Conservation (phyloP, 768 basidiomycete genomes). For the Scleroderma citrinum region DNA sequence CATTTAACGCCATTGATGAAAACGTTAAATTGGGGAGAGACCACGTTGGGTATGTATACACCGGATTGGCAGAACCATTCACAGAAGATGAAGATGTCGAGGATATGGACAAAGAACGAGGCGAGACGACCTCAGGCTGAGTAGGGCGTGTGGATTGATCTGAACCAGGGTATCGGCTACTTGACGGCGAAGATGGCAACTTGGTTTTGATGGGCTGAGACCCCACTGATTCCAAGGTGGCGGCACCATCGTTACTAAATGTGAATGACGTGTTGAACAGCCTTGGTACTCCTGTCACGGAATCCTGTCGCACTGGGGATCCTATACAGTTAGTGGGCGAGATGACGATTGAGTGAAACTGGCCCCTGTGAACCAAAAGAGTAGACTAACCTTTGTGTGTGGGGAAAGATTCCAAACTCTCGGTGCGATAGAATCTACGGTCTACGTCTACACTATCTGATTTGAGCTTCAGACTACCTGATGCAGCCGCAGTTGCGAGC, state of each 20-base stretch:
- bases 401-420: slow-evolving; percentile 4
- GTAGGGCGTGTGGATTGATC: background rate
- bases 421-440: slow-evolving; percentile 14
- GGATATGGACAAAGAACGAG: slow-evolving; percentile 19
- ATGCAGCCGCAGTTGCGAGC: slow-evolving; percentile 17
- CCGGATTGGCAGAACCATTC: slow-evolving; percentile 38
- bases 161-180: slow-evolving; percentile 13
- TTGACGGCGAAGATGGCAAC: slow-evolving; percentile 9
- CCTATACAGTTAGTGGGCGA: slow-evolving; percentile 9
- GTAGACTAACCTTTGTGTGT: slow-evolving; percentile 21
- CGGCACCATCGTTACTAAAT: slow-evolving; percentile 18
- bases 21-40: slow-evolving; percentile 24
- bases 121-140: slow-evolving; percentile 7
- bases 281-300: slow-evolving; percentile 1
- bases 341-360: background rate
- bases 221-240: slow-evolving; percentile 9
- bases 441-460: slow-evolving; percentile 6
- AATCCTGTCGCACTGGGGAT: slow-evolving; percentile 10
- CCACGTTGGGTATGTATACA: slow-evolving; percentile 35
- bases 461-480: slow-evolving; percentile 5
- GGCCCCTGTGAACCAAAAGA: background rate
- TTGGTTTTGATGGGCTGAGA: slow-evolving; percentile 10
- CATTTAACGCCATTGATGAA: slow-evolving; percentile 15
- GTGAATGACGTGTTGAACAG: slow-evolving; percentile 10
- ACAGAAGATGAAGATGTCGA: slow-evolving; percentile 16